Conservation (phyloP, 345 rosid genomes). For the Euphorbia pulcherrima region DNA sequence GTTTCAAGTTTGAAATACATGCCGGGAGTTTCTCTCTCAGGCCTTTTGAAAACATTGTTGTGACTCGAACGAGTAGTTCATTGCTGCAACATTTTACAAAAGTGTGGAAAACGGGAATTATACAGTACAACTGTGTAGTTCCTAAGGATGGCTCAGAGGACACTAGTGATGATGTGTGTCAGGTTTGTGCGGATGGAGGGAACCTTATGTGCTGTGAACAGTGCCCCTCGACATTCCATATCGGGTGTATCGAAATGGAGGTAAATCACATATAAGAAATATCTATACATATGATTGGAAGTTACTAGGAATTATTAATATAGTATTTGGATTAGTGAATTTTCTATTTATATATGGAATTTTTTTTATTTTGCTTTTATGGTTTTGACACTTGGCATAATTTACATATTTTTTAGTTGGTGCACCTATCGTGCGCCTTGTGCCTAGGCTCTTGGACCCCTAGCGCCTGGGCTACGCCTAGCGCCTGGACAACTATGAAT, state of each 20-base stretch:
- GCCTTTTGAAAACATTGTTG: slow-evolving; percentile 14
- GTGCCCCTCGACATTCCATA: slow-evolving; percentile 32
- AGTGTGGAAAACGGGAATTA: not conserved
- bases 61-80: not conserved
- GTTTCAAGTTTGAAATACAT: slow-evolving; percentile 25
- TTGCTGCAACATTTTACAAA: not conserved
- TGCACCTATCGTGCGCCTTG: too few species aligned
- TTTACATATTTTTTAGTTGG: too few species aligned
- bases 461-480: too few species aligned
- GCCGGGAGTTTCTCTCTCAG: not conserved
- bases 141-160: slow-evolving; percentile 2
- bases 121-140: not conserved
- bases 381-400: too few species aligned
- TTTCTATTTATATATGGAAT: too few species aligned
- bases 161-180: slow-evolving; percentile 23
- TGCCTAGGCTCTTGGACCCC: too few species aligned
- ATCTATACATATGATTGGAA: too few species aligned
- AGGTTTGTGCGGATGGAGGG: slow-evolving; percentile 34
- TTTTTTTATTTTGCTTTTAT: too few species aligned
- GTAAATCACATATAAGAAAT: slow-evolving; percentile 1
- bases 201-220: slow-evolving; percentile 28
- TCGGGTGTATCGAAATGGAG: slow-evolving; percentile 18
- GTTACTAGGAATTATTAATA: too few species aligned
- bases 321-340: too few species aligned
- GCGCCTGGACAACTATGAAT: too few species aligned